Percentiles rank a stretch among this genome's conserved stretches.
These are phyloP conservation scores for Calocera viscosa DNA, from an alignment of 768 basidiomycete species.

Conservation along the genomic window DNA sequence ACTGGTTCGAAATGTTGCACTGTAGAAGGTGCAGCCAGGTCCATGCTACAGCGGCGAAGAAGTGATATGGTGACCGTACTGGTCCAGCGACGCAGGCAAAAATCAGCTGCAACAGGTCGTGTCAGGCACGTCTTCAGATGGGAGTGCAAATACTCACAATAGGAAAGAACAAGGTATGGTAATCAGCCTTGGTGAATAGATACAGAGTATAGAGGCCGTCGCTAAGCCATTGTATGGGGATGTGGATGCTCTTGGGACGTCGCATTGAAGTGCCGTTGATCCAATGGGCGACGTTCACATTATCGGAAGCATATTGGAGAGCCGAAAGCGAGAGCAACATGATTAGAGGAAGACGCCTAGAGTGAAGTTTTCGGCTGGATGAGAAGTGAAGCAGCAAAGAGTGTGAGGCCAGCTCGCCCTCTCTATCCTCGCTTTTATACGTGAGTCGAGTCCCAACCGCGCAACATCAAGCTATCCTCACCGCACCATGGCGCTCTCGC, in stretches of 20 bases:
- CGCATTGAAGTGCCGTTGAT: background rate
- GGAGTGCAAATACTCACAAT: conserved; percentile 21
- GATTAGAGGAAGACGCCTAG: no score
- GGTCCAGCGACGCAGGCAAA: conserved; percentile 18
- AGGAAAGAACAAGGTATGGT: conserved; percentile 28
- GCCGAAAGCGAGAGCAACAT: no score
- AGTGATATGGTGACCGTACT: background rate
- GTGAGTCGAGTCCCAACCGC: no score
- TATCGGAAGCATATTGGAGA: no score
- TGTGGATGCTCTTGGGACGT: background rate
- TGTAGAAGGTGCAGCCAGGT: conserved; percentile 28
- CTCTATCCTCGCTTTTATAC: no score
- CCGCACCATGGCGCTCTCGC: no score
- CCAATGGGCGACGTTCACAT: background rate
- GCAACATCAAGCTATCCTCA: no score
- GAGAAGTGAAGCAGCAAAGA: no score
- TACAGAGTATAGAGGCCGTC: conserved; percentile 22
- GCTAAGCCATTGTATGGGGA: background rate
- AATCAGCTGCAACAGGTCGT: conserved; percentile 15
- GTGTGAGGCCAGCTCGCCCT: no score
- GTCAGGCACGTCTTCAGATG: background rate
- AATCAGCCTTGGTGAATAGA: conserved; percentile 30
- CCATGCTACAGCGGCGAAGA: conserved; percentile 19
- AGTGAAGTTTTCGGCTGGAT: no score
- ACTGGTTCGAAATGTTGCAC: conserved; percentile 28